phyloP scores from a whole-genome alignment of 2,329 filamentous ascomycete species.

The Xylaria sp. region DNA sequence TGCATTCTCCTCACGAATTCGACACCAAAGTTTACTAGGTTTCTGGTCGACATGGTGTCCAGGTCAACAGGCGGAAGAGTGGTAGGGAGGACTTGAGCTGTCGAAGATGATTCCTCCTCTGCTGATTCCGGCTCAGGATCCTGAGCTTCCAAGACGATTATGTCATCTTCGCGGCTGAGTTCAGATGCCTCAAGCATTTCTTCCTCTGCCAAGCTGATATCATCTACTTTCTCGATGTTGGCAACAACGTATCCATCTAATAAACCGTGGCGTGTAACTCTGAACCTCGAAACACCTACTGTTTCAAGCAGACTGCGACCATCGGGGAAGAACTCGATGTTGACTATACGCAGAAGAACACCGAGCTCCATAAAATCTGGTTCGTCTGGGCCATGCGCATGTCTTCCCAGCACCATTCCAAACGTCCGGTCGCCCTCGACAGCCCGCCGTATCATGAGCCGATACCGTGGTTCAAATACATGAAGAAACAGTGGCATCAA shows the following conservation, averaged over 20 bases:
- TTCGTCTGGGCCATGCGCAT: conserved; percentile 45
- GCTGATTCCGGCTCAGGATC: conserved; percentile 4
- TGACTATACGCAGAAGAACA: conserved; percentile 77
- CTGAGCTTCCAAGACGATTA: conserved; percentile 31
- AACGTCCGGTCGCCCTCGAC: conserved; percentile 77
- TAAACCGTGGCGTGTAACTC: conserved; percentile 66
- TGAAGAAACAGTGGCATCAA: conserved; percentile 84
- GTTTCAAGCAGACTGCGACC: conserved; percentile 84
- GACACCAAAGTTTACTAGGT: conserved; percentile 68
- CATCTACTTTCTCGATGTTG: conserved; percentile 77
- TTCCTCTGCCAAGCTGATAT: conserved; percentile 82
- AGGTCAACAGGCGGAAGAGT: conserved; percentile 44
- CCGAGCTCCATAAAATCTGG: conserved; percentile 72
- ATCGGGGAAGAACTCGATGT: conserved; percentile 75
- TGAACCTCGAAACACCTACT: conserved; percentile 77
- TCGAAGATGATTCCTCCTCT: conserved; percentile 13
- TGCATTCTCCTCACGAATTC: conserved; percentile 74
- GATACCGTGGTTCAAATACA: conserved; percentile 91
- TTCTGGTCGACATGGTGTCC: conserved; percentile 69
- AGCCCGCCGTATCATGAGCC: conserved; percentile 83
- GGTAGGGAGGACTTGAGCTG: conserved; percentile 25
- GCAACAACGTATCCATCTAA: conserved; percentile 81
- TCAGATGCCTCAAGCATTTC: conserved; percentile 77
- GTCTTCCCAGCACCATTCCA: conserved; percentile 81
- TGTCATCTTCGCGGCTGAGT: conserved; percentile 46